phyloP scores from a whole-genome alignment of 2,329 filamentous ascomycete species.

The Lachnellula suecica region DNA sequence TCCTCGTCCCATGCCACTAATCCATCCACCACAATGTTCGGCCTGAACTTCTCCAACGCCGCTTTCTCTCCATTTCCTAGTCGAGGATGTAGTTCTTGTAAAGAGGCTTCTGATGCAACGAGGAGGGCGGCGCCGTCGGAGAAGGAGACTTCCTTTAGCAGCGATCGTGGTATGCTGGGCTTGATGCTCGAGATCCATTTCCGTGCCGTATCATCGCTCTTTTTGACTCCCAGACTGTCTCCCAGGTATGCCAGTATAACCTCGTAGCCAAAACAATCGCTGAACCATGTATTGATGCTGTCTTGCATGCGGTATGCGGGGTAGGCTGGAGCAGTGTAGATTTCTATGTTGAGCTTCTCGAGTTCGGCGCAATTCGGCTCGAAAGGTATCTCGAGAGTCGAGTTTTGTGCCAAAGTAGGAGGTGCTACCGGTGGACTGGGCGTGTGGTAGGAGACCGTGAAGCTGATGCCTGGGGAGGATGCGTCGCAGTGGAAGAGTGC shows the following conservation, averaged over 20 bases:
- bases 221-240: constrained; percentile 8
- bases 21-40: constrained; percentile 68
- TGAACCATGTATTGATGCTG: constrained; percentile 64
- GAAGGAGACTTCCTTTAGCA: constrained; percentile 43
- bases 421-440: constrained; percentile 35
- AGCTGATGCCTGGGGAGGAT: constrained; percentile 50
- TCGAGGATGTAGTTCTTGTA: constrained; percentile 60
- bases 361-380: constrained; percentile 56
- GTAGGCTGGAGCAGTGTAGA: constrained; percentile 55
- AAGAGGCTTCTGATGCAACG: constrained; percentile 66
- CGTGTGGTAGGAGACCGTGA: constrained; percentile 40
- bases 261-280: constrained; percentile 61
- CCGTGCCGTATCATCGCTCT: constrained; percentile 5
- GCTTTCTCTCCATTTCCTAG: constrained; percentile 49
- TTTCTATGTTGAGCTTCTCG: constrained; percentile 47
- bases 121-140: constrained; percentile 74
- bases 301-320: constrained; percentile 61
- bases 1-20: constrained; percentile 66
- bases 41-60: constrained; percentile 68
- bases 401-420: constrained; percentile 14
- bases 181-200: constrained; percentile 6
- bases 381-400: constrained; percentile 53
- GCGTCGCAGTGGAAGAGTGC: constrained; percentile 64
- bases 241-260: constrained; percentile 57
- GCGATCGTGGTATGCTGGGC: not conserved